Evolutionary conservation across 2,329 filamentous ascomycete genomes (phyloP), one percentile per base, ranked within the genome.

Genomic region (Monosporascus sp.): DNA sequence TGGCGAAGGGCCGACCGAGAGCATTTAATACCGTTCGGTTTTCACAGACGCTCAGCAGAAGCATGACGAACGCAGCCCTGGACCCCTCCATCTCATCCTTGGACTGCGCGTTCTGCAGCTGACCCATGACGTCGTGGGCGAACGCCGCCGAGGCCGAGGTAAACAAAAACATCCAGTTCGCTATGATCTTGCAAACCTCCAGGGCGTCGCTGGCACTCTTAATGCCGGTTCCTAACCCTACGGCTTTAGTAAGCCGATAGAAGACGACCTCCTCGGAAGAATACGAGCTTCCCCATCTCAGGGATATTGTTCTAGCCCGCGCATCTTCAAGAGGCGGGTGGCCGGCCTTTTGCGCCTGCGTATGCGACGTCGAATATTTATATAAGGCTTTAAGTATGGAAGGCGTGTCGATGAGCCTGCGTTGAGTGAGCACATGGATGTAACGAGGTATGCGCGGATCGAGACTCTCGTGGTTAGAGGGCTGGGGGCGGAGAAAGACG

Each of bases 181-280:
- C 78, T 52, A 82, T 74, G 44, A 78, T 67, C 51, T 70, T 70
- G 24, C 78, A 74, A 38, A 84, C 67, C 20, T 77, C 72, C 8
- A 84, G 60, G 0, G 78, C 80, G n/a, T 79, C 75, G 28, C 74
- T 67, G 17, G 69, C 63, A 24, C 72, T 73, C 53, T 66, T 70
- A 48, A 84, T 79, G 1, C 74, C 76, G 1, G 65, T 69, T 0
- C 77, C 80, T 48, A 80, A 74, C 1, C 78, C 87, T 49, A 97
- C 91, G 0, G 87, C 88, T 71, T 95, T 96, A 2, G 91, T 90
- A 49, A 99, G 91, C 3, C 92, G 86, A 70, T 96, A 95, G 65
- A 97, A 87, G 71, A 97, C 89, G 49, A 94, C 86, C 72, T 97
- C 96, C 68, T 99, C 94, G 0, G 87, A 70, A 55, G 74, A 74